These are phyloP conservation scores for Hyaloraphidium curvatum DNA, from an alignment of 192 early-diverging fungal species.

Conservation along the genomic window DNA sequence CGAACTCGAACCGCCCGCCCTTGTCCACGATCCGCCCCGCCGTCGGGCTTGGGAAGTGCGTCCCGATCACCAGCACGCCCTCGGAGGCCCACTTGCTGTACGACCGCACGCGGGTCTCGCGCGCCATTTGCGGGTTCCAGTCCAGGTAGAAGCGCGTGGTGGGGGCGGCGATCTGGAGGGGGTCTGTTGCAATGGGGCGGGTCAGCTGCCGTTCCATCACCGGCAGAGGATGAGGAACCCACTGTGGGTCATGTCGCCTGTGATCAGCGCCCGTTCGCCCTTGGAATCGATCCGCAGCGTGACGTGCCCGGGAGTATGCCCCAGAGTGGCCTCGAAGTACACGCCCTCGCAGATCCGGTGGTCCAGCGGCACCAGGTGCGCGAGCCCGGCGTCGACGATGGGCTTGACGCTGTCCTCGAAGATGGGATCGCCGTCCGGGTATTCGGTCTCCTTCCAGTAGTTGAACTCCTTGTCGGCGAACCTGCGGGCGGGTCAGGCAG, in stretches of 20 bases:
- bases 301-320: neutral
- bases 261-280: neutral
- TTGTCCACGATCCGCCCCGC: conserved; percentile 1
- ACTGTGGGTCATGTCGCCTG: conserved; percentile 1
- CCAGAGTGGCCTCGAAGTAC: neutral
- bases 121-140: neutral
- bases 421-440: neutral
- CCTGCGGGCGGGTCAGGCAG: no score
- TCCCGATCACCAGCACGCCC: neutral
- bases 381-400: conserved; percentile 1
- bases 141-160: neutral
- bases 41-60: neutral
- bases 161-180: neutral
- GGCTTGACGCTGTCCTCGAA: neutral
- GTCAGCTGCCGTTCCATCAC: no score
- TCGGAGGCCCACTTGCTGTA: neutral
- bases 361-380: conserved; percentile 1
- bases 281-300: neutral
- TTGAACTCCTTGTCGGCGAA: neutral
- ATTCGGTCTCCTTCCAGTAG: neutral
- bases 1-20: no score
- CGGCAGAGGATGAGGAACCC: no score
- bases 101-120: neutral
- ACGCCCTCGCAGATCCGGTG: neutral
- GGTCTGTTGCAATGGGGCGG: neutral